These are phyloP conservation scores for Fomitopsis schrenkii DNA, from an alignment of 1,284 basidiomycete species.

Conservation along the genomic window DNA sequence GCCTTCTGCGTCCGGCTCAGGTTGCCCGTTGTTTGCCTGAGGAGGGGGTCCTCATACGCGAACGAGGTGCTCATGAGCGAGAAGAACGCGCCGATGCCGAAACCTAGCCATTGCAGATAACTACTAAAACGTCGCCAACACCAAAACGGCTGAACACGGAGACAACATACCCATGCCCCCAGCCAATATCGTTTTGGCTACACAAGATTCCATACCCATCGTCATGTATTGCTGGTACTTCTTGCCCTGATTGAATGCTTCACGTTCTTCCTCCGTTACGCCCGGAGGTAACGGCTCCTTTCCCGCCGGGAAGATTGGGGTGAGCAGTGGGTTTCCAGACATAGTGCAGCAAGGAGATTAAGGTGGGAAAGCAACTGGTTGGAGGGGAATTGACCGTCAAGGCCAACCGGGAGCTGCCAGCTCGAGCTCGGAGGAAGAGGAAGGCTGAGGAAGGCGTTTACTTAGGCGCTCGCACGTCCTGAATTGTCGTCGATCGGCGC, in stretches of 20 bases:
- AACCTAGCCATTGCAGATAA: constrained; percentile 46
- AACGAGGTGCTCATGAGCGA: constrained; percentile 95
- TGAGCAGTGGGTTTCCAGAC: constrained; percentile 31
- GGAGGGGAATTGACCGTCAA: background rate
- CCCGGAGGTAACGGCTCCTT: constrained; percentile 82
- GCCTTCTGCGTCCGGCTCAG: constrained; percentile 76
- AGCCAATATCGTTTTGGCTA: constrained; percentile 75
- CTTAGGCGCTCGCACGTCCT: too few species aligned
- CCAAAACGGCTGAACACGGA: background rate
- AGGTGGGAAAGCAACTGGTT: background rate
- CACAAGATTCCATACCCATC: constrained; percentile 81
- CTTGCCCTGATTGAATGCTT: constrained; percentile 61
- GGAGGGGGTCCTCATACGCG: constrained; percentile 90
- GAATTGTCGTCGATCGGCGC: too few species aligned
- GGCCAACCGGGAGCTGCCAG: too few species aligned
- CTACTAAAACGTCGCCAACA: constrained; percentile 21
- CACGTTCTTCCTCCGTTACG: constrained; percentile 76
- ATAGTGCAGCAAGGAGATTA: background rate
- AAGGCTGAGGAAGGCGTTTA: too few species aligned
- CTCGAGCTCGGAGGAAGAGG: too few species aligned
- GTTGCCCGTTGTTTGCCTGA: constrained; percentile 62
- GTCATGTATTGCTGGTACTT: constrained; percentile 73
- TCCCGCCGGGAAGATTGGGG: constrained; percentile 53
- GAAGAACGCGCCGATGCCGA: constrained; percentile 93
- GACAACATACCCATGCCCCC: constrained; percentile 71